These are phyloP conservation scores for Cytospora piceae DNA, from an alignment of 2,329 filamentous ascomycete species.

Conservation along the genomic window DNA sequence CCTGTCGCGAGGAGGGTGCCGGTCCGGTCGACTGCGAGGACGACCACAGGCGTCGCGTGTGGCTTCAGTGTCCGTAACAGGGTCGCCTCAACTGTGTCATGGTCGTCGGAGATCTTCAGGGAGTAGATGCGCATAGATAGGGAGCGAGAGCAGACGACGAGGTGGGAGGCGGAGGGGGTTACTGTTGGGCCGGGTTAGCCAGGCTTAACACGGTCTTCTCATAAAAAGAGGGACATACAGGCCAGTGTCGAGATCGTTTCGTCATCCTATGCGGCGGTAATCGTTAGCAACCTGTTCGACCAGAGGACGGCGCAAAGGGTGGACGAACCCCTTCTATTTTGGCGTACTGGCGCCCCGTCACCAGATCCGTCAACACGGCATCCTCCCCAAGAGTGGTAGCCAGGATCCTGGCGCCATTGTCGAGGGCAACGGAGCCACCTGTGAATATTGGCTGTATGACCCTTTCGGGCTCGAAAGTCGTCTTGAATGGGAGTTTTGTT, in stretches of 20 bases:
- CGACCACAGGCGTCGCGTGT: conserved; percentile 86
- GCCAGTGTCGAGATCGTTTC: conserved; percentile 78
- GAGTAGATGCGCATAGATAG: conserved; percentile 91
- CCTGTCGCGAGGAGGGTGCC: conserved; percentile 91
- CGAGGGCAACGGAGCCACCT: conserved; percentile 83
- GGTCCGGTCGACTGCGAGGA: conserved; percentile 81
- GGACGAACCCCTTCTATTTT: conserved; percentile 79
- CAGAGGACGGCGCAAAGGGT: conserved; percentile 19
- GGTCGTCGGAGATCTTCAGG: conserved; percentile 62
- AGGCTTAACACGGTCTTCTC: neutral
- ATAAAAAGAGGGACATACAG: conserved; percentile 45
- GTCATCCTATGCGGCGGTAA: conserved; percentile 61
- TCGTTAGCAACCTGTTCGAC: neutral
- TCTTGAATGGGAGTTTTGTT: conserved; percentile 70
- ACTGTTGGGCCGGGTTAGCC: conserved; percentile 54
- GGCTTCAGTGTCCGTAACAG: conserved; percentile 84
- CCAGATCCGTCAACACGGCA: conserved; percentile 82
- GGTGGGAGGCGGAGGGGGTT: conserved; percentile 83
- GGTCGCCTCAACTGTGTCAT: conserved; percentile 64
- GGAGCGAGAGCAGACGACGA: conserved; percentile 92
- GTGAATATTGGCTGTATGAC: conserved; percentile 94
- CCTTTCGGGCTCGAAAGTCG: conserved; percentile 82
- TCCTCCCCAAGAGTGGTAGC: conserved; percentile 92
- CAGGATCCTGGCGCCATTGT: conserved; percentile 78
- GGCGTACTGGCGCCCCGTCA: conserved; percentile 79